phyloP scores from a whole-genome alignment of 1,284 basidiomycete genomes.

The Mycosarcoma maydis region DNA sequence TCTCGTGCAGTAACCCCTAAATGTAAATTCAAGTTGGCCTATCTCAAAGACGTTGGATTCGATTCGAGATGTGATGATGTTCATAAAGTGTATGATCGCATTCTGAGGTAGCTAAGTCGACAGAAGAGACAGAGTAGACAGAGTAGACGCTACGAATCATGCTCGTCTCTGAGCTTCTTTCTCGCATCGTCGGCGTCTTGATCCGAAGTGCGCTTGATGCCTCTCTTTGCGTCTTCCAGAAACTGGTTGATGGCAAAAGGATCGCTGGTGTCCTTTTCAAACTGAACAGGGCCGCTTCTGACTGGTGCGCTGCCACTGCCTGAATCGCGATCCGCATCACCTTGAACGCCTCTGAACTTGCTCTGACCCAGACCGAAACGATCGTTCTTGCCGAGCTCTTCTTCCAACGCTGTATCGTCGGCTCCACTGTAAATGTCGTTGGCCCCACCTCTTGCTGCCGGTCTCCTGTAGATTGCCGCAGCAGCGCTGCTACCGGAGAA shows the following conservation, averaged over 20 bases:
- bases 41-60: neutral
- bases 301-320: neutral
- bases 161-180: slow-evolving; percentile 17
- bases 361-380: slow-evolving; percentile 84
- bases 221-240: slow-evolving; percentile 93
- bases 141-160: neutral
- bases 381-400: slow-evolving; percentile 91
- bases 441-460: slow-evolving; percentile 72
- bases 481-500: slow-evolving; percentile 96
- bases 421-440: slow-evolving; percentile 77
- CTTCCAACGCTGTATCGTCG: slow-evolving; percentile 89
- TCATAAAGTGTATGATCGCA: neutral
- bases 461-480: slow-evolving; percentile 95
- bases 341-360: slow-evolving; percentile 84
- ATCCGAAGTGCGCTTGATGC: slow-evolving; percentile 73
- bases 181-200: slow-evolving; percentile 13
- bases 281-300: slow-evolving; percentile 85
- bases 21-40: slow-evolving; percentile 23
- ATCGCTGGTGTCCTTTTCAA: slow-evolving; percentile 94
- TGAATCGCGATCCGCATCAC: slow-evolving; percentile 74
- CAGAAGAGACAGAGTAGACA: too few relatives aligned
- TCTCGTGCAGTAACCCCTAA: slow-evolving; percentile 5
- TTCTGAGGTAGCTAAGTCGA: too few relatives aligned
- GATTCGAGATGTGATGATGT: neutral
- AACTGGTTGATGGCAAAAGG: slow-evolving; percentile 99